Base-by-base conservation (phyloP, 1,284 basidiomycete species). In the Coriolopsis trogii region DNA sequence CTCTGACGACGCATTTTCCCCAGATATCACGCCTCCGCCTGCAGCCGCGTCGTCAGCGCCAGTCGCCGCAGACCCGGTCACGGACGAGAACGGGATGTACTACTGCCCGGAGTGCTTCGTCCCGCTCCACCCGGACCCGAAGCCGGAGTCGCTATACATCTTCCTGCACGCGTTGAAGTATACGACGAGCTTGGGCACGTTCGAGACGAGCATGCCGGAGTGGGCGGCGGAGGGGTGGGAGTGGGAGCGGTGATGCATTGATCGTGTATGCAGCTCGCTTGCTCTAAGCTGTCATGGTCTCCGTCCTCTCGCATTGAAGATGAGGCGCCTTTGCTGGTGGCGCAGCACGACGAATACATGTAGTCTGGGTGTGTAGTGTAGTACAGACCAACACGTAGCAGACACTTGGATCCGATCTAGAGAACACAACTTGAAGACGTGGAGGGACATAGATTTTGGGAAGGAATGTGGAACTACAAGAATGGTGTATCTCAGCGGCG, bases 141-240 rank as follows among this genome's bases (percentile, higher is more conserved):
- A 84, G 64, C 93, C 93, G 2, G 91, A 95, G 68, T 85, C 84
- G 53, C 73, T 97, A 51, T 97, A 93, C 70, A 98, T 98, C 59
- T 98, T 95, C 73, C 73, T 98, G 62, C 95, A 98, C 67, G 95
- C 95, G 10, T 71, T 91, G 62, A 78, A 83, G 61, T 97, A 94
- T 70, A 89, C 87, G 47, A 85, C 85, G 6, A 87, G 84, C 56
- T 68, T 91, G 43, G 90, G 89, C 0, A 67, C 72, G n/a, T 91
- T 87, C 57, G 80, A 87, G 70, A 89, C 88, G 25, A 82, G 79
- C 56, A 83, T 88, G 80, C 88, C 88, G 0, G 81, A 80, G 58
- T 91, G 88, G 88, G 81, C 87, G 21, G 72, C 69, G 34, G 76
- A 83, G 60, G 84, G 79, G 7, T 89, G 80, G 80, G 70, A 72